Base-by-base conservation (phyloP, 2,329 filamentous ascomycete species). In the Aspergillus sp. region DNA sequence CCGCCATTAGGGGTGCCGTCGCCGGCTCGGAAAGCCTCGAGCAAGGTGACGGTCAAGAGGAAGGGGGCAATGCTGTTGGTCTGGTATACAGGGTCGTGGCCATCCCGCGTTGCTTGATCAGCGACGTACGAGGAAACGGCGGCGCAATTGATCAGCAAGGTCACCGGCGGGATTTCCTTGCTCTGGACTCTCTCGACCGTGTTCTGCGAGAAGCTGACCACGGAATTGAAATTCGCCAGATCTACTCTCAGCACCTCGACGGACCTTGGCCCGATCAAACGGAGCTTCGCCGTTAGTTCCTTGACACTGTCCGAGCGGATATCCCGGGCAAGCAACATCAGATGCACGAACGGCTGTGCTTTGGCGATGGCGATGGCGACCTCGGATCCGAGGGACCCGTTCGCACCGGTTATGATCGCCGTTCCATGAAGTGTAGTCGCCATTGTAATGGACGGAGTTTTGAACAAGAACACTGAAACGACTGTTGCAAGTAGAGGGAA, bases 21-120 rank as follows among this genome's bases (percentile, higher is more conserved):
- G 24, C 72, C 72, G 11, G 69, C 72, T 16, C 71, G 71, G 64
- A 76, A 75, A 2, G 69, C 72, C 62, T 75, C 74, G 11, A 76
- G 68, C 49, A 76, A 49, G 53, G 69, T 70, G 49, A 75, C 65
- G 5, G 73, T 75, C 60, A 75, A 64, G 57, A 74, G 63, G 59
- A 75, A 74, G 18, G 72, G 72, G n/a, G 73, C 68, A 18, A 76
- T 60, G 56, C 73, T 75, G 60, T 75, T 75, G 39, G 67, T 73
- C 58, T 75, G 73, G 60, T 75, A 75, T 24, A 75, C 71, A 1
- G 72, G 70, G 57, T 76, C 73, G 55, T 68, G 71, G 22, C 72
- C 73, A 59, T 74, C 72, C 52, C 64, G 59, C 32, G 73, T 75
- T 49, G 69, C 59, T 22, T 66, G 63, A 47, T 74, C 73, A 24